These are phyloP conservation scores for Annona squamosa DNA, from an alignment of 164 flowering plant species.

Conservation along the genomic window DNA sequence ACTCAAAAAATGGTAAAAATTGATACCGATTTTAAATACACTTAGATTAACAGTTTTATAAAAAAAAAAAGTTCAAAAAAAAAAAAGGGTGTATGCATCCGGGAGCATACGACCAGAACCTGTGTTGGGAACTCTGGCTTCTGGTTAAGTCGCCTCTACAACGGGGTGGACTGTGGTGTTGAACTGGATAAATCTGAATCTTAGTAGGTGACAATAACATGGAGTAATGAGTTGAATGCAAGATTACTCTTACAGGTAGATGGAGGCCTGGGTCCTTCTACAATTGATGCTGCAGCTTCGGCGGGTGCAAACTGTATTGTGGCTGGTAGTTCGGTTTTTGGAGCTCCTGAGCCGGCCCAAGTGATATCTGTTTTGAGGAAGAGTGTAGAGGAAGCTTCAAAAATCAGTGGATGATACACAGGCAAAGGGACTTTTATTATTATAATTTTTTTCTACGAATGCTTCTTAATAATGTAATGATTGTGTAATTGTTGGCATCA, in stretches of 20 bases:
- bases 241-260: slow-evolving; percentile 56
- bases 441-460: not conserved
- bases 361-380: slow-evolving; percentile 68
- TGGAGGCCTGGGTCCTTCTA: slow-evolving; percentile 91
- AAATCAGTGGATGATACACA: slow-evolving; percentile 5
- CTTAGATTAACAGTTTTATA: no score
- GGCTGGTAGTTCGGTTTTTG: slow-evolving; percentile 95
- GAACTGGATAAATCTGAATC: no score
- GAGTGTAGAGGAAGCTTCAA: slow-evolving; percentile 41
- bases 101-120: no score
- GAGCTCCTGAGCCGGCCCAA: slow-evolving; percentile 75
- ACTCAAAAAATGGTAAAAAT: no score
- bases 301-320: slow-evolving; percentile 97
- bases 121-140: no score
- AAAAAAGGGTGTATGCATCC: no score
- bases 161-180: no score
- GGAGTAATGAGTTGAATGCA: not conserved
- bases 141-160: no score
- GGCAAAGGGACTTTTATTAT: not conserved
- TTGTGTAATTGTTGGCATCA: not conserved
- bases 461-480: not conserved
- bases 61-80: no score
- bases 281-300: slow-evolving; percentile 68
- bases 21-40: no score
- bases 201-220: no score